These are phyloP conservation scores for Beauveria australis DNA, from an alignment of 2,329 filamentous ascomycete species.

Conservation along the genomic window DNA sequence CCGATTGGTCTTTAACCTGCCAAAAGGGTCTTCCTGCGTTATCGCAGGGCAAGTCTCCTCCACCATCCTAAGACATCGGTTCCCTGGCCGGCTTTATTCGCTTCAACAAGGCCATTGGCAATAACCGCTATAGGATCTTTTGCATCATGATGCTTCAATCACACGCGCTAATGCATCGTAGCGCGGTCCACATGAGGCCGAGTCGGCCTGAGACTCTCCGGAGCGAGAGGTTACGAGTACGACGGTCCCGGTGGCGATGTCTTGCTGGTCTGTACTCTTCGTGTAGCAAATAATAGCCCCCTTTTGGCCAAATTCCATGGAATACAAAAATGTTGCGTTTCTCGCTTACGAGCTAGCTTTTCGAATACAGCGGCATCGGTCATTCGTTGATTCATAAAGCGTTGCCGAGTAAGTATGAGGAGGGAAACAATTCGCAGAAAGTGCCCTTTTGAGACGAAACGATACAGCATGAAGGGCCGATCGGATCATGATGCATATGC, in stretches of 20 bases:
- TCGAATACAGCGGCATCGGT: not conserved
- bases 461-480: not conserved
- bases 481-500: not conserved
- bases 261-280: not conserved
- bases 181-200: not conserved
- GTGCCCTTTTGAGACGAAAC: not conserved
- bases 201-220: not conserved
- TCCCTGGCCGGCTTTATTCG: not conserved
- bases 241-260: not conserved
- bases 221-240: not conserved
- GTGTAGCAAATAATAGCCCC: not conserved
- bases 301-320: not conserved
- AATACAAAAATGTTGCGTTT: not conserved
- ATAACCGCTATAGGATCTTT: not conserved
- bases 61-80: constrained; percentile 3
- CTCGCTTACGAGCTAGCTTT: not conserved
- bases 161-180: not conserved
- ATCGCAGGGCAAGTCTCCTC: not conserved
- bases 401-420: not conserved
- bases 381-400: not conserved
- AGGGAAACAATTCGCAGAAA: not conserved
- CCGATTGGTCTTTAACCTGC: not conserved
- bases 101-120: not conserved
- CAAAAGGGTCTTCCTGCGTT: not conserved
- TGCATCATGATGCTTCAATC: not conserved